These are phyloP conservation scores for Heritiera fomes DNA, from an alignment of 345 rosid species.

Conservation along the genomic window DNA sequence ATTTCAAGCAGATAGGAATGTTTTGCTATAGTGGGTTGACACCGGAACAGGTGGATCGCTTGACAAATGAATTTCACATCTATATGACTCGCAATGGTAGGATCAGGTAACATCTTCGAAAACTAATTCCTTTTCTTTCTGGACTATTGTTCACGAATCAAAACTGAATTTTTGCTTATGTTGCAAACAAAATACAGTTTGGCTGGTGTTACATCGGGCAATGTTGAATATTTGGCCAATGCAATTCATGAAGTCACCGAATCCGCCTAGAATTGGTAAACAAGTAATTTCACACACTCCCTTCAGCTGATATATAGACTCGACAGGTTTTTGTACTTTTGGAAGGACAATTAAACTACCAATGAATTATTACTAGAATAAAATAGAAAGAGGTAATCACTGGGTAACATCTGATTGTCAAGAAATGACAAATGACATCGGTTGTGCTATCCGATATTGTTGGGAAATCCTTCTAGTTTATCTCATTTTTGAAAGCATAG, in stretches of 20 bases:
- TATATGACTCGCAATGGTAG: constrained; percentile 94
- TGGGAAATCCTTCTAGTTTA: not conserved
- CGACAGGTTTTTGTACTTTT: too few relatives aligned
- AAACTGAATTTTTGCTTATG: not conserved
- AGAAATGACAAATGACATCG: not conserved
- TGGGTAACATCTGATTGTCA: not conserved
- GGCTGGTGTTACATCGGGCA: constrained; percentile 91
- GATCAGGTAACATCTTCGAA: constrained; percentile 55
- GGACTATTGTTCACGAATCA: not conserved
- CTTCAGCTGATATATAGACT: not conserved
- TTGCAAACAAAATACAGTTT: constrained; percentile 51
- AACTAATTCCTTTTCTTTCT: not conserved
- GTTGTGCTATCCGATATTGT: not conserved
- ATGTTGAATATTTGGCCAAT: constrained; percentile 79
- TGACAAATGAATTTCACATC: constrained; percentile 78
- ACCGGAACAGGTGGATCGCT: constrained; percentile 84
- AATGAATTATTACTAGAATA: not conserved
- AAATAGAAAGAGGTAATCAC: not conserved
- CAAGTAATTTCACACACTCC: not conserved
- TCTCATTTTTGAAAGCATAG: not conserved
- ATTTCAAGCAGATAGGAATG: constrained; percentile 79
- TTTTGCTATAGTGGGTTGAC: constrained; percentile 95
- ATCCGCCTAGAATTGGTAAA: constrained; percentile 27
- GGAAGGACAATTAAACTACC: too few relatives aligned
- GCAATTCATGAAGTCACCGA: constrained; percentile 82